These are phyloP conservation scores for Pseudocercospora eumusae DNA, from an alignment of 2,329 filamentous ascomycete species.

Conservation along the genomic window DNA sequence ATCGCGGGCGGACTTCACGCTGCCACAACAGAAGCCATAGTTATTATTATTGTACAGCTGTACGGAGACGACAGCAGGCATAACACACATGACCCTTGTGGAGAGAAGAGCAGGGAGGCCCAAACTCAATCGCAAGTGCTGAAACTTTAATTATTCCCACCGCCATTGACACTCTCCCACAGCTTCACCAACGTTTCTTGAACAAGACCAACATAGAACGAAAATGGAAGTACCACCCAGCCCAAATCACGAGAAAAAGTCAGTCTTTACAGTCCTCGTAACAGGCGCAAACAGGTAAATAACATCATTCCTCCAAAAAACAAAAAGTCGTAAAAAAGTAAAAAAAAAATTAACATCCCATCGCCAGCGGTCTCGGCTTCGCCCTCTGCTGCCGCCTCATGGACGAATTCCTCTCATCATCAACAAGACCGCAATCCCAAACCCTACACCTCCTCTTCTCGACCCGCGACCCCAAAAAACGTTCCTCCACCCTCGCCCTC, in stretches of 20 bases:
- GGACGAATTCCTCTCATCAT: conserved; percentile 77
- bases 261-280: conserved; percentile 62
- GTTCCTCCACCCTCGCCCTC: conserved; percentile 66
- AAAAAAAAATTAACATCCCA: too few relatives aligned
- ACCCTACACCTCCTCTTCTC: conserved; percentile 80
- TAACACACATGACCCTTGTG: too few relatives aligned
- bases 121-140: background rate
- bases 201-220: background rate
- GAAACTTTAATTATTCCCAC: background rate
- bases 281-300: conserved; percentile 90
- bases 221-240: conserved; percentile 18
- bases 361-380: conserved; percentile 80
- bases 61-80: too few relatives aligned
- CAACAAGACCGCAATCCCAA: conserved; percentile 63
- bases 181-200: background rate
- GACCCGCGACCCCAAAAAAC: conserved; percentile 75
- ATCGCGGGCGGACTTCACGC: too few relatives aligned
- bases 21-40: too few relatives aligned
- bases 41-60: too few relatives aligned
- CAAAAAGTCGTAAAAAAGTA: too few relatives aligned
- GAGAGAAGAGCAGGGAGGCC: too few relatives aligned
- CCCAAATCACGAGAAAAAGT: conserved; percentile 16
- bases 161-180: background rate
- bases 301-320: conserved; percentile 8
- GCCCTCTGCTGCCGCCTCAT: conserved; percentile 81